Percentiles rank a stretch among this genome's conserved stretches.
Conservation (phyloP, 2,329 filamentous ascomycete species). For the Penicillium brasilianum region DNA sequence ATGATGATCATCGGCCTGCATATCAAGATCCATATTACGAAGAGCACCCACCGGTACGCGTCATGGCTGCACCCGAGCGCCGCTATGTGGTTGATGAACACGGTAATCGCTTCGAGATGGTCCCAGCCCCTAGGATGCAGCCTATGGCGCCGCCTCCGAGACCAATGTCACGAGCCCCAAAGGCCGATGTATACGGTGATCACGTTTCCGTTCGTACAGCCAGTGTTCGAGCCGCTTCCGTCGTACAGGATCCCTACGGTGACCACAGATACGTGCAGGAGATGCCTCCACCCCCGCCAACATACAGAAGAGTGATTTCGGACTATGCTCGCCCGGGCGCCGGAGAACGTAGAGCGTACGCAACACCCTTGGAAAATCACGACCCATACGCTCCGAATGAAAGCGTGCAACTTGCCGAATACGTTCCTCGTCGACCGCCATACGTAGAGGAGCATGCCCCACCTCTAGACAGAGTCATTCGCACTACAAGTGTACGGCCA, state of each 20-base stretch:
- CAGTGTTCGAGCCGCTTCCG: conserved; percentile 48
- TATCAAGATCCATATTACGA: conserved; percentile 51
- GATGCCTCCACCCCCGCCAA: conserved; percentile 49
- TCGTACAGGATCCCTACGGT: conserved; percentile 49
- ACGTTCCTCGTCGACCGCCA: conserved; percentile 41
- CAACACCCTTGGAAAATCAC: conserved; percentile 40
- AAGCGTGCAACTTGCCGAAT: conserved; percentile 51
- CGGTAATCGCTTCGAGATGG: conserved; percentile 75
- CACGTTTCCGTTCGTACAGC: conserved; percentile 36
- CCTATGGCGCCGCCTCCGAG: conserved; percentile 41
- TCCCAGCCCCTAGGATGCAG: conserved; percentile 46
- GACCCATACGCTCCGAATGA: conserved; percentile 43
- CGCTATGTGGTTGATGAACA: conserved; percentile 81
- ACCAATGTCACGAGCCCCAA: conserved; percentile 40
- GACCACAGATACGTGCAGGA: conserved; percentile 50
- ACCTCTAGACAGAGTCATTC: conserved; percentile 60
- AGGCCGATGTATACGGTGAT: conserved; percentile 43
- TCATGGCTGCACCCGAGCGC: conserved; percentile 61
- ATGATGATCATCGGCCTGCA: conserved; percentile 45
- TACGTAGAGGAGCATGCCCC: conserved; percentile 70
- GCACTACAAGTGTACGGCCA: conserved; percentile 65
- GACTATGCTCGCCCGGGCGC: conserved; percentile 42
- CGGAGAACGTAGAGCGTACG: conserved; percentile 41
- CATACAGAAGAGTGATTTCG: conserved; percentile 46
- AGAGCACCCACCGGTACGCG: conserved; percentile 50